Conservation (phyloP, 2,329 filamentous ascomycete genomes). For the Bipolaris sorokiniana region DNA sequence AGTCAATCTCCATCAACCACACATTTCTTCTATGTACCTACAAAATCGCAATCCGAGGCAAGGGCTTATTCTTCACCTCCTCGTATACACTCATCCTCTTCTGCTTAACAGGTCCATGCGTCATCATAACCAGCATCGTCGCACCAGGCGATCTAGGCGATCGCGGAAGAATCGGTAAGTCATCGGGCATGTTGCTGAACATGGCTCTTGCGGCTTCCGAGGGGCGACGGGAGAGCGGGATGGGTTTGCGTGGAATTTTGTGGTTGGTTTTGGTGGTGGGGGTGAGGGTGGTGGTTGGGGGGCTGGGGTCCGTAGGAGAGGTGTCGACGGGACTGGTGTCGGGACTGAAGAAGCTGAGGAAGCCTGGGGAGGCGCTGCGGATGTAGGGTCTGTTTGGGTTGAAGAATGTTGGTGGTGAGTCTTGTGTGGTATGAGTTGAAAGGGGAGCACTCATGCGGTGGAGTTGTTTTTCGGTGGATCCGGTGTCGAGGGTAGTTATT, state of each 20-base stretch:
- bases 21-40: background rate
- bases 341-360: conserved; percentile 26
- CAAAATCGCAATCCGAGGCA: conserved; percentile 33
- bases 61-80: conserved; percentile 38
- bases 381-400: conserved; percentile 2
- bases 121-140: conserved; percentile 1
- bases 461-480: conserved; percentile 11
- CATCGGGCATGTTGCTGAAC: conserved; percentile 14
- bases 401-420: background rate
- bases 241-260: conserved; percentile 9
- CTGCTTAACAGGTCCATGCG: background rate
- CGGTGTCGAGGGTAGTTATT: conserved; percentile 27
- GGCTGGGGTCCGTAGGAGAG: background rate
- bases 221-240: conserved; percentile 18
- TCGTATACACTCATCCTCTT: conserved; percentile 23
- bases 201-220: conserved; percentile 12
- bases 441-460: conserved; percentile 23
- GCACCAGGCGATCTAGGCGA: background rate
- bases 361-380: conserved; percentile 23
- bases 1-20: too few relatives aligned
- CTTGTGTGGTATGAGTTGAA: conserved; percentile 21
- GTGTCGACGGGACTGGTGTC: conserved; percentile 15
- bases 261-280: conserved; percentile 6
- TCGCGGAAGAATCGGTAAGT: conserved; percentile 8
- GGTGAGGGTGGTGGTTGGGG: background rate